phyloP scores from a whole-genome alignment of 495 filamentous ascomycete genomes.

The Penicillium daleae region DNA sequence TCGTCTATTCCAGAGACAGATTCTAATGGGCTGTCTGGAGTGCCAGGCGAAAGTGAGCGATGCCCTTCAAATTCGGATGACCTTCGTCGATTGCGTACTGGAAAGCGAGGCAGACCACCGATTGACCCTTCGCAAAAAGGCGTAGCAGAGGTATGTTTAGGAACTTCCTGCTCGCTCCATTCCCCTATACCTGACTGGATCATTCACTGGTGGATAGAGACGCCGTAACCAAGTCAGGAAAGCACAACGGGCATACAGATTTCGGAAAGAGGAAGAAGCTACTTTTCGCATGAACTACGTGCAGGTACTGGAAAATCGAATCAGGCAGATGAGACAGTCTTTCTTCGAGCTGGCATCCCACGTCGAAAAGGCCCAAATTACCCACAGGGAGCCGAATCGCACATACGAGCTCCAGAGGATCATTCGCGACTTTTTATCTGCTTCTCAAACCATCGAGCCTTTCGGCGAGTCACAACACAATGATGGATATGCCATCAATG shows the following conservation, averaged over 20 bases:
- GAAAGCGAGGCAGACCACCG: background rate
- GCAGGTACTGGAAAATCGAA: background rate
- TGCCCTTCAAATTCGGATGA: background rate
- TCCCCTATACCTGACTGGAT: background rate
- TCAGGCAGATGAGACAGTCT: background rate
- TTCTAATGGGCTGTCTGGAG: background rate
- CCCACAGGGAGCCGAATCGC: background rate
- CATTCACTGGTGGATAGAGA: background rate
- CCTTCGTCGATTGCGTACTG: background rate
- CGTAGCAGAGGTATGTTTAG: background rate
- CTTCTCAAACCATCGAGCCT: background rate
- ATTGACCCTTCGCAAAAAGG: background rate
- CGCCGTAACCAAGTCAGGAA: background rate
- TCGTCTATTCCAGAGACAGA: background rate
- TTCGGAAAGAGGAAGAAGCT: background rate
- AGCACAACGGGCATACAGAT: background rate
- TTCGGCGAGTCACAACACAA: background rate
- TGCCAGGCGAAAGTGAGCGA: background rate
- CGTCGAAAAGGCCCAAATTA: background rate
- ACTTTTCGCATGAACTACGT: background rate
- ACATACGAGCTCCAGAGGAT: background rate
- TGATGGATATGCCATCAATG: background rate
- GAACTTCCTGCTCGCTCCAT: background rate
- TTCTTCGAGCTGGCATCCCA: background rate
- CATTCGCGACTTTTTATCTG: background rate